These are phyloP conservation scores for Ormosia semicastrata DNA, from an alignment of 306 rosid genomes.

Conservation along the genomic window DNA sequence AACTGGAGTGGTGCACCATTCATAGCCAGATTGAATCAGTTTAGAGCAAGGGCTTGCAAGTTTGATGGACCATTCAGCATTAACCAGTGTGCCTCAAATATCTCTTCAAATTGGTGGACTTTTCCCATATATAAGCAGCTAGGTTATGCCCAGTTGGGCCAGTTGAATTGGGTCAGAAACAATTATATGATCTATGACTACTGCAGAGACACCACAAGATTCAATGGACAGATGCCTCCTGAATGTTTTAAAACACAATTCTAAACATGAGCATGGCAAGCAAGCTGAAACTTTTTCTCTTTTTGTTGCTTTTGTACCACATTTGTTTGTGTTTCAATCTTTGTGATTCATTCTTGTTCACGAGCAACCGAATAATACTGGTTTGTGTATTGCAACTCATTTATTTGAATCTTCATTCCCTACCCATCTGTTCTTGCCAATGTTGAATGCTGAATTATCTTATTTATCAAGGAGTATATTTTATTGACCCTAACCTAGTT, in stretches of 20 bases:
- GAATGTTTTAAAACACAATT: constrained; percentile 58
- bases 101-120: constrained; percentile 72
- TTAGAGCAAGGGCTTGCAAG: constrained; percentile 76
- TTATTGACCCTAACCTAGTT: not conserved
- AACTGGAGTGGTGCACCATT: constrained; percentile 74
- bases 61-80: constrained; percentile 65
- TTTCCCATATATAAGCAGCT: constrained; percentile 46
- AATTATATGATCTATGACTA: constrained; percentile 75
- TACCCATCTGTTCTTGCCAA: not conserved
- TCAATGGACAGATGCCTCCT: constrained; percentile 55
- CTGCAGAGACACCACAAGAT: constrained; percentile 63
- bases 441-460: not conserved
- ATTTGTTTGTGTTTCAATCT: constrained; percentile 19
- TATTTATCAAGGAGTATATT: not conserved
- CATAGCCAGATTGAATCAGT: constrained; percentile 45
- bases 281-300: not conserved
- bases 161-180: constrained; percentile 53
- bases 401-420: not conserved
- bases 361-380: not conserved
- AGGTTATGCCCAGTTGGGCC: constrained; percentile 38
- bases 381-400: not conserved
- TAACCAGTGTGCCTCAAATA: constrained; percentile 45
- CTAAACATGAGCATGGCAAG: constrained; percentile 19
- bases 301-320: constrained; percentile 12
- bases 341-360: constrained; percentile 20